Evolutionary conservation across 2,329 filamentous ascomycete species (phyloP).

Genomic region (Phoma sp.): DNA sequence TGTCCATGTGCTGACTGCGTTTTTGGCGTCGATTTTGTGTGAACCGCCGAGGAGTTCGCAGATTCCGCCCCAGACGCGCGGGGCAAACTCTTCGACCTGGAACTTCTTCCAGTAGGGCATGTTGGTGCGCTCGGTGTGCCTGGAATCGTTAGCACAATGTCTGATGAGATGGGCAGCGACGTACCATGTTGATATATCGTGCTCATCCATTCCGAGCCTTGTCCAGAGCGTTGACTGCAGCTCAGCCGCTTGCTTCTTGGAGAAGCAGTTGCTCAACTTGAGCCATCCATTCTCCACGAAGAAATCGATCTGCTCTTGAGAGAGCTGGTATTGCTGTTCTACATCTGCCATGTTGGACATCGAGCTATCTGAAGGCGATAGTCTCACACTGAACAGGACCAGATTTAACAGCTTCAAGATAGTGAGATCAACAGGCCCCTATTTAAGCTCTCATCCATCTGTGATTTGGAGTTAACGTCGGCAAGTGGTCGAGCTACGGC

Average conservation of each 20-base stretch:
- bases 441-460: neutral
- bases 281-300: constrained; percentile 65
- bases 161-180: neutral
- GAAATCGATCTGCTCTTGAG: constrained; percentile 57
- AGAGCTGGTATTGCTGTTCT: constrained; percentile 45
- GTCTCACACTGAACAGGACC: no score
- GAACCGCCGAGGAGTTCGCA: constrained; percentile 71
- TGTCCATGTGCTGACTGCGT: constrained; percentile 61
- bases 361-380: no score
- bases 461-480: neutral
- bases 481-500: constrained; percentile 11
- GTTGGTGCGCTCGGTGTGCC: constrained; percentile 63
- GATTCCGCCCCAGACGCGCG: constrained; percentile 70
- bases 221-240: constrained; percentile 65
- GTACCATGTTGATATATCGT: constrained; percentile 69
- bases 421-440: neutral
- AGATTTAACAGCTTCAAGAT: no score
- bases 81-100: constrained; percentile 63
- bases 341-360: constrained; percentile 19
- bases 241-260: constrained; percentile 54
- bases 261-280: constrained; percentile 61
- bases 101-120: constrained; percentile 68
- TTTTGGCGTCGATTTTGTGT: constrained; percentile 42
- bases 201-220: constrained; percentile 68
- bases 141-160: constrained; percentile 7